A percentile compares a stretch with the other conserved stretches of the same genome.
phyloP scores from a whole-genome alignment of 495 filamentous ascomycete genomes.

The Neohortaea acidophila region DNA sequence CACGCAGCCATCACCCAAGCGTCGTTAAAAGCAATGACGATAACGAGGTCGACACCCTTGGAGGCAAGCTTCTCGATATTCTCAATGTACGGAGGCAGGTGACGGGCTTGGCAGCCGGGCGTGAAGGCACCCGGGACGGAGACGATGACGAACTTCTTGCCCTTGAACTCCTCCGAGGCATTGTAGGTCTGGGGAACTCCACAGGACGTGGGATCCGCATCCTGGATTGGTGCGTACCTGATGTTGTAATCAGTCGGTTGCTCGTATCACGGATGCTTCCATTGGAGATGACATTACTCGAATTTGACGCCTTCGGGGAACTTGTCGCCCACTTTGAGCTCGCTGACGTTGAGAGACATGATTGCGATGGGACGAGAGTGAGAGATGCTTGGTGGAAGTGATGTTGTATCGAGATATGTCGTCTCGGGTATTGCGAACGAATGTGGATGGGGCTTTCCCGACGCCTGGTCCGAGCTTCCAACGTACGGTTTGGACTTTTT shows the following conservation, averaged over 20 bases:
- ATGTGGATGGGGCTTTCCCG: too few species aligned
- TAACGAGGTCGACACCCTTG: slow-evolving; percentile 76
- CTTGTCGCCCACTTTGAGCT: slow-evolving; percentile 51
- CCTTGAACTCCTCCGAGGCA: slow-evolving; percentile 69
- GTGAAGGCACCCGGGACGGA: slow-evolving; percentile 92
- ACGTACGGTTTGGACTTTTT: too few species aligned
- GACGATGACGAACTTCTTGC: slow-evolving; percentile 87
- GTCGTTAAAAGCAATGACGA: slow-evolving; percentile 82
- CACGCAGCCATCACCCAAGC: slow-evolving; percentile 71
- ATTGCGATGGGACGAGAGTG: too few species aligned
- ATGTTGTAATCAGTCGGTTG: neutral
- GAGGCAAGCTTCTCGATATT: slow-evolving; percentile 54
- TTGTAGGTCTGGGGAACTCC: slow-evolving; percentile 67
- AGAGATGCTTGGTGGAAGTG: too few species aligned
- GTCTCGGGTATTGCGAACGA: too few species aligned
- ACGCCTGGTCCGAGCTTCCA: too few species aligned
- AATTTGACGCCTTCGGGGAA: slow-evolving; percentile 73
- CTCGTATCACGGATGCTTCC: neutral
- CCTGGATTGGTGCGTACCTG: slow-evolving; percentile 28
- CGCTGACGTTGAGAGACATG: slow-evolving; percentile 35
- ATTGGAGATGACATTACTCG: slow-evolving; percentile 35
- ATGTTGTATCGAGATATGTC: too few species aligned
- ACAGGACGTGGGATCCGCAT: slow-evolving; percentile 42
- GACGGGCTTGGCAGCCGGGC: slow-evolving; percentile 72
- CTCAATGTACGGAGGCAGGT: slow-evolving; percentile 74